A percentile compares a stretch with the other conserved stretches of the same genome.
phyloP scores from a whole-genome alignment of 345 rosid genomes.

The Passiflora organensis region DNA sequence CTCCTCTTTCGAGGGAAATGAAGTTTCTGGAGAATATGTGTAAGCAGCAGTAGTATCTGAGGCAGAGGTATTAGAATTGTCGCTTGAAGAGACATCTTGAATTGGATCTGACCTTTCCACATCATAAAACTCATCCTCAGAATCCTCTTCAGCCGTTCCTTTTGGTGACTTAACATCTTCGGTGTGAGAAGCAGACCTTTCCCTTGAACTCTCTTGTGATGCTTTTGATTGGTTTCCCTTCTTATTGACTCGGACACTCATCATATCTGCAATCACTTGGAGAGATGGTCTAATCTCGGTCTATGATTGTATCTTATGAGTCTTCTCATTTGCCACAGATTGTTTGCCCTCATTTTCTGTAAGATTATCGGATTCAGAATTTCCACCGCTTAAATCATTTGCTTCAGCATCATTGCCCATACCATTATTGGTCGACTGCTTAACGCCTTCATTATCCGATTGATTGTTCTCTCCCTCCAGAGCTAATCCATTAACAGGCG shows the following conservation, averaged over 20 bases:
- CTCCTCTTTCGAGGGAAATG: conserved; percentile 85
- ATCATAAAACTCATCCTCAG: conserved; percentile 97
- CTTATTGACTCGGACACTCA: conserved; percentile 75
- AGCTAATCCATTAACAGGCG: conserved; percentile 34
- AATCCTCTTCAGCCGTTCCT: conserved; percentile 83
- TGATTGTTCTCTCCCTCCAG: conserved; percentile 30
- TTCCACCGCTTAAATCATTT: conserved; percentile 23
- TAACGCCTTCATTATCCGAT: conserved; percentile 30
- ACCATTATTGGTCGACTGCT: conserved; percentile 28
- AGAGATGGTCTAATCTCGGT: conserved; percentile 81
- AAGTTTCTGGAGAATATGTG: conserved; percentile 35
- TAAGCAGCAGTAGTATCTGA: conserved; percentile 36
- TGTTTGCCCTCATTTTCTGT: conserved; percentile 33
- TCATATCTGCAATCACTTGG: conserved; percentile 70
- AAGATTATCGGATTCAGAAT: conserved; percentile 34
- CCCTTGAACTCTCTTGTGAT: conserved; percentile 41
- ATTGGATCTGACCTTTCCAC: conserved; percentile 80
- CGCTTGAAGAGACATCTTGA: conserved; percentile 61
- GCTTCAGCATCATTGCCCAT: conserved; percentile 35
- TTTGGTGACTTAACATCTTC: conserved; percentile 58
- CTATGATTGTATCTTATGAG: conserved; percentile 67
- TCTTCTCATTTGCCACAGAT: conserved; percentile 29
- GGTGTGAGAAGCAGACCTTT: conserved; percentile 34
- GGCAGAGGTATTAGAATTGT: conserved; percentile 35
- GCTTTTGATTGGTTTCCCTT: conserved; percentile 39